Evolutionary conservation across 768 basidiomycete species (phyloP).

Genomic region (Phaffia tasmanica): DNA sequence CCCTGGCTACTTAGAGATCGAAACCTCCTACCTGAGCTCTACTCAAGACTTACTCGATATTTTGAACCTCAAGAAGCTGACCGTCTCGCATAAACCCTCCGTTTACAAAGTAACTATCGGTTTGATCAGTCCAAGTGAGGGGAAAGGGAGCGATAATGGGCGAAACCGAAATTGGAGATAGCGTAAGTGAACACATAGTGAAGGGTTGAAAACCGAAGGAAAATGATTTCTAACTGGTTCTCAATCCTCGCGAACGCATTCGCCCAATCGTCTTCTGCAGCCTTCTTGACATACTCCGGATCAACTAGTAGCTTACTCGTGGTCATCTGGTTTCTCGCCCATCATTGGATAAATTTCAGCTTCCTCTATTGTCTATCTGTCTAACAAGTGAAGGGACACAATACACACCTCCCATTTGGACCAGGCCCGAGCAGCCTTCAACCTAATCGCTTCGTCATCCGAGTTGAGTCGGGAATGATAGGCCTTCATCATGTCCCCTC

Average conservation of each 20-base stretch:
- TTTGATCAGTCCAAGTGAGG: constrained; percentile 13
- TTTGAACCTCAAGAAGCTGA: constrained; percentile 68
- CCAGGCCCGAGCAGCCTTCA: constrained; percentile 72
- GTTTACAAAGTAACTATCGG: not conserved
- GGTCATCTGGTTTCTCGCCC: constrained; percentile 49
- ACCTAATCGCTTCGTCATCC: constrained; percentile 52
- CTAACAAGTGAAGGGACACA: not conserved
- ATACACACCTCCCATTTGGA: constrained; percentile 67
- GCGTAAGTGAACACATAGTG: not conserved
- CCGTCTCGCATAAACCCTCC: constrained; percentile 82
- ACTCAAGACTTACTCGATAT: constrained; percentile 46
- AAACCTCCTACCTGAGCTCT: not conserved
- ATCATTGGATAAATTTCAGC: no score
- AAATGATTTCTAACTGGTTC: constrained; percentile 46
- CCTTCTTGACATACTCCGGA: constrained; percentile 54
- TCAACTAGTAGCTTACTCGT: constrained; percentile 67
- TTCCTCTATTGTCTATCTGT: not conserved
- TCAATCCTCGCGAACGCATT: constrained; percentile 40
- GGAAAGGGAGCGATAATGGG: not conserved
- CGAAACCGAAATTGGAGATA: constrained; percentile 47
- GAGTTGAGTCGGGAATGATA: constrained; percentile 72
- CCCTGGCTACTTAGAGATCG: not conserved
- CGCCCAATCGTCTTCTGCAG: constrained; percentile 62
- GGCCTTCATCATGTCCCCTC: constrained; percentile 67
- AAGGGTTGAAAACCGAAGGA: no score